These are phyloP conservation scores for Phytophthora megakarya DNA, from an alignment of 352 stramenopile genomes.

Conservation along the genomic window DNA sequence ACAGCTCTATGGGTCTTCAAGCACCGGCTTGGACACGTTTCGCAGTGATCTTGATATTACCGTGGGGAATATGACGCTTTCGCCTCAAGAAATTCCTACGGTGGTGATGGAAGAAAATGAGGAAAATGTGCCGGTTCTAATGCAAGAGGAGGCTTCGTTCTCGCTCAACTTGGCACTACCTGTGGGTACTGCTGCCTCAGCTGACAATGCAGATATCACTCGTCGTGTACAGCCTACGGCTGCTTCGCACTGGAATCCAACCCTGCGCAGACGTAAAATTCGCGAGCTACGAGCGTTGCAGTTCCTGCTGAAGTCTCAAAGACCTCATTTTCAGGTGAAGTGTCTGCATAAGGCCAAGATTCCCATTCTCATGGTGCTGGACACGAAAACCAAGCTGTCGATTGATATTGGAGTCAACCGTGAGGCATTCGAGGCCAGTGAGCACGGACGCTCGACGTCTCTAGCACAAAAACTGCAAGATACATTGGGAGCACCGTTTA, in stretches of 20 bases:
- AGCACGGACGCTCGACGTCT: constrained; percentile 66
- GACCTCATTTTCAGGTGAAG: constrained; percentile 62
- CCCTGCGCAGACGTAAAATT: constrained; percentile 63
- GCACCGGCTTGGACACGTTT: constrained; percentile 72
- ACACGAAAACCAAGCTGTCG: constrained; percentile 51
- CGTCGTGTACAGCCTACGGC: constrained; percentile 32
- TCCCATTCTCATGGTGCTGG: constrained; percentile 73
- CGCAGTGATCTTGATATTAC: constrained; percentile 78
- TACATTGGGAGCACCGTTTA: constrained; percentile 52
- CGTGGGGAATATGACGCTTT: constrained; percentile 54
- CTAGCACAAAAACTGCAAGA: constrained; percentile 56
- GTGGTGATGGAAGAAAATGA: constrained; percentile 17
- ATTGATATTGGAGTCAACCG: constrained; percentile 76
- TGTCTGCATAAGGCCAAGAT: constrained; percentile 75
- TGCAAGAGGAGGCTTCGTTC: constrained; percentile 57
- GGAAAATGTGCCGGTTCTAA: constrained; percentile 2
- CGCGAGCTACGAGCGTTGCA: constrained; percentile 59
- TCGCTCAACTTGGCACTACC: constrained; percentile 66
- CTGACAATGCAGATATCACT: constrained; percentile 34
- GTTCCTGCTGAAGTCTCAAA: constrained; percentile 51
- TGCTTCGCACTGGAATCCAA: constrained; percentile 80
- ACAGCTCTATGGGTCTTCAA: constrained; percentile 74
- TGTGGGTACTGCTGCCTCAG: constrained; percentile 16
- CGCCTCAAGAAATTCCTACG: constrained; percentile 17
- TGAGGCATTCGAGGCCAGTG: constrained; percentile 57